Conservation (phyloP, 1,284 basidiomycete genomes). For the Xerocomus minutiporus region DNA sequence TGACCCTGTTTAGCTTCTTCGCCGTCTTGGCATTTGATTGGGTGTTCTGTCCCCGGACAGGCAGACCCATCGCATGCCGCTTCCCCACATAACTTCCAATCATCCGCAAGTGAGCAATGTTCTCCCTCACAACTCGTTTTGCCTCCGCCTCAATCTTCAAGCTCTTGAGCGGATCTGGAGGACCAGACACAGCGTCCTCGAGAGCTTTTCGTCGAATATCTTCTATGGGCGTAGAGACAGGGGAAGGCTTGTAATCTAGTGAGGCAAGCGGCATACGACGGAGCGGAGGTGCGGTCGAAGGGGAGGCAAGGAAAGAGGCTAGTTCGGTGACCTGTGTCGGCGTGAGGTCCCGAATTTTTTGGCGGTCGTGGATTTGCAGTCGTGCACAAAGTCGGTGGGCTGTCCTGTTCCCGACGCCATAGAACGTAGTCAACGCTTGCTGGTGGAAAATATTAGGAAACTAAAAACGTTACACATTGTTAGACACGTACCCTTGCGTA, state of each 20-base stretch:
- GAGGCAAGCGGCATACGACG: constrained; percentile 62
- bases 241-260: constrained; percentile 45
- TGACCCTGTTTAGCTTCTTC: constrained; percentile 74
- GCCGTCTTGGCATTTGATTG: constrained; percentile 84
- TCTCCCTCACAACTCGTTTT: constrained; percentile 73
- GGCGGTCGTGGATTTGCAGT: constrained; percentile 78
- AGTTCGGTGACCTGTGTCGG: constrained; percentile 79
- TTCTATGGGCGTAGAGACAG: constrained; percentile 41
- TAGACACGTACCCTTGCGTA: constrained; percentile 54
- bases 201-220: constrained; percentile 35
- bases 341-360: constrained; percentile 72
- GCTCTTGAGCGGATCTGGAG: constrained; percentile 58
- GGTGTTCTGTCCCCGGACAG: constrained; percentile 88
- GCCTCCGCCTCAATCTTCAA: constrained; percentile 83
- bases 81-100: constrained; percentile 86
- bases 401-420: constrained; percentile 74
- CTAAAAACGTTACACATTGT: not conserved
- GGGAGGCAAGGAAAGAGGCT: constrained; percentile 85
- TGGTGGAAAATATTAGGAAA: constrained; percentile 32
- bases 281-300: constrained; percentile 59
- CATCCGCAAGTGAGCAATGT: constrained; percentile 85
- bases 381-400: constrained; percentile 82
- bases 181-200: constrained; percentile 22
- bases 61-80: constrained; percentile 83
- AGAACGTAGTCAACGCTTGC: constrained; percentile 82